A percentile compares a stretch with the other conserved stretches of the same genome.
Evolutionary conservation across 1,139 yeast genomes (phyloP).

Genomic region (Saccharomycopsis crataegensis): DNA sequence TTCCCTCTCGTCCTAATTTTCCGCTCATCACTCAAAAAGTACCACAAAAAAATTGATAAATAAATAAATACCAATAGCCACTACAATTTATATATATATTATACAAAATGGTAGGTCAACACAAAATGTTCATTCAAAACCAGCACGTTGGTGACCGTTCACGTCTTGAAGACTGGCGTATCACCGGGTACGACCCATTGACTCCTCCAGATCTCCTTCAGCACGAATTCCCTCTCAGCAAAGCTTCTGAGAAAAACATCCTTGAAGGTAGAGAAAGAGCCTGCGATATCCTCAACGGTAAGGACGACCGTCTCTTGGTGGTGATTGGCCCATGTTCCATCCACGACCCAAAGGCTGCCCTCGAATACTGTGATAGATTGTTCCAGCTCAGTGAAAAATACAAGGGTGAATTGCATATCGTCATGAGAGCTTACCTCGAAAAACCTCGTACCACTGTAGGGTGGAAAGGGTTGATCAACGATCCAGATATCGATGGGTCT

Average conservation of each 20-base stretch:
- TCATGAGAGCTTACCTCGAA: constrained; percentile 97
- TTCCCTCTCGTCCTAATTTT: too few relatives aligned
- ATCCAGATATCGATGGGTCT: constrained; percentile 92
- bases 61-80: too few relatives aligned
- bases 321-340: constrained; percentile 97
- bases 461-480: constrained; percentile 97
- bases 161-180: constrained; percentile 88
- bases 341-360: constrained; percentile 89
- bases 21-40: too few relatives aligned
- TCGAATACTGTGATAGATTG: constrained; percentile 74
- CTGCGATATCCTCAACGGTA: constrained; percentile 60
- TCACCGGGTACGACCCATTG: constrained; percentile 88
- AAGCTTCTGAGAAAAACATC: constrained; percentile 52
- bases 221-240: constrained; percentile 73
- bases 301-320: constrained; percentile 71
- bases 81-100: neutral
- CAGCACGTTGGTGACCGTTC: constrained; percentile 75
- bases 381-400: constrained; percentile 52
- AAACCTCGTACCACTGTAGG: constrained; percentile 99
- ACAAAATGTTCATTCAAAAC: constrained; percentile 73
- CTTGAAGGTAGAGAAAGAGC: constrained; percentile 72
- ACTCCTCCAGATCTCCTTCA: constrained; percentile 93
- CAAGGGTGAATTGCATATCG: constrained; percentile 69
- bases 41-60: too few relatives aligned
- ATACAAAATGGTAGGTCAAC: constrained; percentile 8